Percentiles rank a stretch among this genome's conserved stretches.
These are phyloP conservation scores for Glycyrrhiza uralensis DNA, from an alignment of 306 rosid genomes.

Conservation along the genomic window DNA sequence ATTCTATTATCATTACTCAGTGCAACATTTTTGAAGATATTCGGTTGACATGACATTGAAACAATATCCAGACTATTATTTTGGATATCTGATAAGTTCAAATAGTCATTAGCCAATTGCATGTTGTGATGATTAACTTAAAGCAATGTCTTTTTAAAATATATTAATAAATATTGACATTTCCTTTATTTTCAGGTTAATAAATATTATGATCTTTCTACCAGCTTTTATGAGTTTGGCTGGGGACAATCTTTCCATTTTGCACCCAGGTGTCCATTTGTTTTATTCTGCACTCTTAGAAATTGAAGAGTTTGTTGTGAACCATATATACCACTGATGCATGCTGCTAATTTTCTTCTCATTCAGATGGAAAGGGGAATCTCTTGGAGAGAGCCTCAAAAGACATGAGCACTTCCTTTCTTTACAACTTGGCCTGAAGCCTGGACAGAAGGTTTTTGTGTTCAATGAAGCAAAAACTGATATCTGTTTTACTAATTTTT, in stretches of 20 bases:
- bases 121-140: background rate
- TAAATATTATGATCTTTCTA: constrained; percentile 80
- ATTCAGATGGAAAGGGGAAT: constrained; percentile 75
- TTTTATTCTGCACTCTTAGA: background rate
- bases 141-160: background rate
- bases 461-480: background rate
- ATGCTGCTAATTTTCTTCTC: background rate
- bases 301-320: background rate
- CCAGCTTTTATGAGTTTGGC: constrained; percentile 91
- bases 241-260: constrained; percentile 97
- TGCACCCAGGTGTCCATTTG: constrained; percentile 60
- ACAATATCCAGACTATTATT: background rate
- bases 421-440: constrained; percentile 67
- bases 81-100: background rate
- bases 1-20: background rate
- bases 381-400: constrained; percentile 84
- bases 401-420: constrained; percentile 90
- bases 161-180: background rate
- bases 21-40: background rate
- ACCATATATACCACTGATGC: background rate
- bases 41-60: background rate
- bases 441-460: constrained; percentile 70
- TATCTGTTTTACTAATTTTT: background rate
- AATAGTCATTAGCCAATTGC: background rate
- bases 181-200: constrained; percentile 54